Evolutionary conservation across 306 rosid species (phyloP).

Genomic region (Mucuna pruriens): DNA sequence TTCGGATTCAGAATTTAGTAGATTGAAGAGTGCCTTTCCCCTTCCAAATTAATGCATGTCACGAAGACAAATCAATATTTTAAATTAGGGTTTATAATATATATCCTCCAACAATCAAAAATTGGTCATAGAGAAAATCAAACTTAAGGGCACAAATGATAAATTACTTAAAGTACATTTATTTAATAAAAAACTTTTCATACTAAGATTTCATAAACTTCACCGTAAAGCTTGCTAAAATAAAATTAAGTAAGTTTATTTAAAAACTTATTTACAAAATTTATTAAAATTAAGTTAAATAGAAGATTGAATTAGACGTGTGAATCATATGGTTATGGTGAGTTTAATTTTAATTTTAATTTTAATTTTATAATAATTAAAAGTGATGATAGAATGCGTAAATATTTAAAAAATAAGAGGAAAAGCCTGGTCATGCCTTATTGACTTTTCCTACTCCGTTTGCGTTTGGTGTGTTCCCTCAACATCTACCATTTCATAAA

Average conservation of each 20-base stretch:
- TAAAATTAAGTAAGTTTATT: not conserved
- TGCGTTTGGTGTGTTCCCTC: slow-evolving; percentile 2
- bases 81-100: not conserved
- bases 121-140: no score
- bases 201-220: not conserved
- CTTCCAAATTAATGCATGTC: not conserved
- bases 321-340: not conserved
- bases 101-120: not conserved
- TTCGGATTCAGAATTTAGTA: not conserved
- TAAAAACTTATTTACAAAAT: not conserved
- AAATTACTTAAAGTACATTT: not conserved
- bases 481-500: not conserved
- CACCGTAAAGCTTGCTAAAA: not conserved
- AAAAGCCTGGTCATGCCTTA: not conserved
- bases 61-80: not conserved
- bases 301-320: no score
- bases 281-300: not conserved
- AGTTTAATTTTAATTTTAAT: not conserved
- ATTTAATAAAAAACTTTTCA: not conserved
- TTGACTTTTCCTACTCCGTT: slow-evolving; percentile 42
- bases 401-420: not conserved
- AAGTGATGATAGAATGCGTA: not conserved
- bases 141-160: not conserved
- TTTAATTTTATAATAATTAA: not conserved
- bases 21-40: not conserved